Conservation (phyloP, 192 early-diverging fungal genomes). For the Coemansia sp. region DNA sequence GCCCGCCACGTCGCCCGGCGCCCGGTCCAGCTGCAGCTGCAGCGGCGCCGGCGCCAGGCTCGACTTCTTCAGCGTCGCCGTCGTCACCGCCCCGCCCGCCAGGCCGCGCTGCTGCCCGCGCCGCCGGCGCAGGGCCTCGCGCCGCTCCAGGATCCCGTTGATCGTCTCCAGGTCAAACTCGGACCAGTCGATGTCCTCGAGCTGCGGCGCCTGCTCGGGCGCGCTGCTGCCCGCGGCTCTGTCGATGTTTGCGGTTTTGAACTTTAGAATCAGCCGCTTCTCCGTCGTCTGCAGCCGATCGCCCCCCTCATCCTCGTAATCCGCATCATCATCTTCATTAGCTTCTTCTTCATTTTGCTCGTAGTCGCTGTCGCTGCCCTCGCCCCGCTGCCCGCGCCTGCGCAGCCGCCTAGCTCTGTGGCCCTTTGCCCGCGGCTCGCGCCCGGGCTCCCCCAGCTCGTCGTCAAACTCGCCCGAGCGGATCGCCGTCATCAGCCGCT, state of each 20-base stretch:
- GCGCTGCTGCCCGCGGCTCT: not conserved
- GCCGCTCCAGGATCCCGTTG: conserved; percentile 35
- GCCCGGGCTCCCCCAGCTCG: conserved; percentile 6
- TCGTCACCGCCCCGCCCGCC: conserved; percentile 5
- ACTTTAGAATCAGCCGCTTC: conserved; percentile 33
- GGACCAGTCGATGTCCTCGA: conserved; percentile 51
- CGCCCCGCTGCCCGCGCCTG: not conserved
- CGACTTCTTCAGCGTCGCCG: conserved; percentile 40
- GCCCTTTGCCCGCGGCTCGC: not conserved
- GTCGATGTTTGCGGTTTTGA: conserved; percentile 20
- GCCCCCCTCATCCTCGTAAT: conserved; percentile 3
- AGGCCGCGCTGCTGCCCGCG: conserved; percentile 1
- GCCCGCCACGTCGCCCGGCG: not conserved
- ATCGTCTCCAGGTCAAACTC: conserved; percentile 49
- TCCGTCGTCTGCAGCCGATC: conserved; percentile 12
- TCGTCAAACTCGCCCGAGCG: conserved; percentile 31
- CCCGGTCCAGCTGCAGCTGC: conserved; percentile 20
- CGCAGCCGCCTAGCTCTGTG: conserved; percentile 2
- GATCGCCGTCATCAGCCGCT: conserved; percentile 36
- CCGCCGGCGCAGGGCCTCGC: conserved; percentile 33
- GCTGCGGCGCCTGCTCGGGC: not conserved
- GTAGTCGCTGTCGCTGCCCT: conserved; percentile 29
- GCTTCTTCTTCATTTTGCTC: conserved; percentile 18
- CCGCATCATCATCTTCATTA: conserved; percentile 4
- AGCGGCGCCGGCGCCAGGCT: conserved; percentile 45